Evolutionary conservation across 371 early-diverging fungal genomes (phyloP).

Genomic region (Enteropsectra breve): DNA sequence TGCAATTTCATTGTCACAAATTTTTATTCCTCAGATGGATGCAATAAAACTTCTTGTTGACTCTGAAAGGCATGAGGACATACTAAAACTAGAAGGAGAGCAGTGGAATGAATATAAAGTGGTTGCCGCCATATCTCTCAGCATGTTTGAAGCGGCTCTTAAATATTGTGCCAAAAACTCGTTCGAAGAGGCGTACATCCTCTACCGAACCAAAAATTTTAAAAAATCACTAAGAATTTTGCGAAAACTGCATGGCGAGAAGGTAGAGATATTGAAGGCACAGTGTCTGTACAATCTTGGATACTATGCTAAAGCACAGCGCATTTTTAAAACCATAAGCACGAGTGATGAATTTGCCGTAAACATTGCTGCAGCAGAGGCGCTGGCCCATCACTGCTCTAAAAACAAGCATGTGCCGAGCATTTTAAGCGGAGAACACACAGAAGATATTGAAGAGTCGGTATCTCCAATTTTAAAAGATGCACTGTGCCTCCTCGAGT

Average conservation of each 20-base stretch:
- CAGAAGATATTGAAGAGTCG: constrained; percentile 6
- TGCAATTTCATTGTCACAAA: no score
- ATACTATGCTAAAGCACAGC: constrained; percentile 33
- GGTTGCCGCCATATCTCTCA: constrained; percentile 43
- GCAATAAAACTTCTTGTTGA: no score
- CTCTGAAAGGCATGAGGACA: constrained; percentile 26
- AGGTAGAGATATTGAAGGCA: constrained; percentile 30
- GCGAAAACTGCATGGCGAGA: constrained; percentile 9
- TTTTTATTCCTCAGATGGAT: no score
- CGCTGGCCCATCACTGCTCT: constrained; percentile 15
- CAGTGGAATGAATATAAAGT: constrained; percentile 16
- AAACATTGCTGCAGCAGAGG: constrained; percentile 40
- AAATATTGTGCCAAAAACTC: constrained; percentile 27
- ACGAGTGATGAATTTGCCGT: constrained; percentile 39
- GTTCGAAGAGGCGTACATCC: constrained; percentile 46
- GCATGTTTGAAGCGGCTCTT: constrained; percentile 36
- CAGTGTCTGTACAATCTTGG: constrained; percentile 46
- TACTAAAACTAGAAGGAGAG: constrained; percentile 17
- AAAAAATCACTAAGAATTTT: constrained; percentile 39
- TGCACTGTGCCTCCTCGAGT: constrained; percentile 20
- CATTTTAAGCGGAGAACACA: constrained; percentile 12
- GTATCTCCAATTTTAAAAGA: constrained; percentile 13
- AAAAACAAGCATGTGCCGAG: constrained; percentile 8
- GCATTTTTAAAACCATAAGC: constrained; percentile 5
- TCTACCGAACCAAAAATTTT: constrained; percentile 43